phyloP scores from a whole-genome alignment of 1,284 basidiomycete species.

The Irpex sp. region DNA sequence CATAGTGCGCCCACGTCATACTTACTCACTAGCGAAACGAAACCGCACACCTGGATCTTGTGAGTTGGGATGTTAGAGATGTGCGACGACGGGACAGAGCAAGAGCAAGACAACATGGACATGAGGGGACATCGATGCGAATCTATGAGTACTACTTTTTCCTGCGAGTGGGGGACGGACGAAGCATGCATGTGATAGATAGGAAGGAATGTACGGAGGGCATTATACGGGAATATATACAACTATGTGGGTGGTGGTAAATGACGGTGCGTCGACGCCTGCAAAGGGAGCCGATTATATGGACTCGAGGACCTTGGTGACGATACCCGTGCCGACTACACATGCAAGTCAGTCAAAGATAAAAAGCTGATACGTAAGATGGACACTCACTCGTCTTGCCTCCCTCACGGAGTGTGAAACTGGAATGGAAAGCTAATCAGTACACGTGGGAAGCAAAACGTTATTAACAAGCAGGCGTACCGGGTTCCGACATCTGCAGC shows the following conservation, averaged over 20 bases:
- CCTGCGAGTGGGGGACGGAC: constrained; percentile 15
- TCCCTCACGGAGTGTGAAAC: constrained; percentile 97
- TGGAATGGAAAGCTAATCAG: constrained; percentile 20
- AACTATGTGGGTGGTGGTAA: background rate
- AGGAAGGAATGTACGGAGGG: constrained; percentile 8
- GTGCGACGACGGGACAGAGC: background rate
- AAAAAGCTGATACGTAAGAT: too few species aligned
- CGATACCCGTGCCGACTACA: constrained; percentile 86
- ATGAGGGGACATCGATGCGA: background rate
- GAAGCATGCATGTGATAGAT: constrained; percentile 3
- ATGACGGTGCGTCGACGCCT: background rate
- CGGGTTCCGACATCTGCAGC: constrained; percentile 91
- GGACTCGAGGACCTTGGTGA: constrained; percentile 74
- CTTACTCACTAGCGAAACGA: background rate
- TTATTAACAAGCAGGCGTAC: constrained; percentile 30
- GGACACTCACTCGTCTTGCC: constrained; percentile 81
- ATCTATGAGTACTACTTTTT: constrained; percentile 13
- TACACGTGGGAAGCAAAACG: background rate
- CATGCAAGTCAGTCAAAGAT: constrained; percentile 4
- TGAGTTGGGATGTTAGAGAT: background rate
- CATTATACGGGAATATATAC: constrained; percentile 11
- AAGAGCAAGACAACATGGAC: background rate
- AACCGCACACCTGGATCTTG: background rate
- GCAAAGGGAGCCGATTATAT: constrained; percentile 13
- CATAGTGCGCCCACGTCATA: background rate